Conservation (phyloP, 805 yeast genomes). For the Jamesozyma lodderae region DNA sequence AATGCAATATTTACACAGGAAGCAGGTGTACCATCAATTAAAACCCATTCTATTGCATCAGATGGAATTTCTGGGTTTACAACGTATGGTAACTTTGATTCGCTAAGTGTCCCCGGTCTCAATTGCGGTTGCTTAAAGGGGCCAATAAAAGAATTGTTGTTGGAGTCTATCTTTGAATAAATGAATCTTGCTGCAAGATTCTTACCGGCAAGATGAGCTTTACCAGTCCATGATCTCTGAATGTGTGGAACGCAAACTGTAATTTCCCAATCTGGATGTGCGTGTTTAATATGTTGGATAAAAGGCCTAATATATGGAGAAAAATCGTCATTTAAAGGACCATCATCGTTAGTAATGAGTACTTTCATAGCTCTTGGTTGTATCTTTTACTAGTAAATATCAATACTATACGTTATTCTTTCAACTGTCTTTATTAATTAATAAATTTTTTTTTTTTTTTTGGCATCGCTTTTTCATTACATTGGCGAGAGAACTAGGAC, state of each 20-base stretch:
- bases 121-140: conserved; percentile 51
- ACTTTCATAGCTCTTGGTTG: conserved; percentile 45
- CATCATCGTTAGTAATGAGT: conserved; percentile 85
- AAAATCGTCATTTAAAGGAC: conserved; percentile 70
- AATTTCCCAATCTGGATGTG: conserved; percentile 70
- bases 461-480: too few species aligned
- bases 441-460: too few species aligned
- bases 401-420: too few species aligned
- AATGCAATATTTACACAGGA: conserved; percentile 88
- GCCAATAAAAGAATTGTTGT: conserved; percentile 52
- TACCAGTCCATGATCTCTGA: conserved; percentile 94
- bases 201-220: conserved; percentile 86
- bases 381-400: too few species aligned
- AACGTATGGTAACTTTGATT: conserved; percentile 18
- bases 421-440: too few species aligned
- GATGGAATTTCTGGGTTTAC: conserved; percentile 17
- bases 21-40: conserved; percentile 92
- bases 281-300: conserved; percentile 52
- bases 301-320: conserved; percentile 83
- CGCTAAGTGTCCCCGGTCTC: conserved; percentile 26
- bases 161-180: conserved; percentile 42
- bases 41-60: conserved; percentile 66
- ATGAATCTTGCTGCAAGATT: conserved; percentile 52
- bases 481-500: too few species aligned
- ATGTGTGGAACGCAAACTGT: conserved; percentile 74